Percentiles rank a stretch among this genome's conserved stretches.
phyloP scores from a whole-genome alignment of 176 grass and related monocot species.

The Rhynchospora breviuscula region DNA sequence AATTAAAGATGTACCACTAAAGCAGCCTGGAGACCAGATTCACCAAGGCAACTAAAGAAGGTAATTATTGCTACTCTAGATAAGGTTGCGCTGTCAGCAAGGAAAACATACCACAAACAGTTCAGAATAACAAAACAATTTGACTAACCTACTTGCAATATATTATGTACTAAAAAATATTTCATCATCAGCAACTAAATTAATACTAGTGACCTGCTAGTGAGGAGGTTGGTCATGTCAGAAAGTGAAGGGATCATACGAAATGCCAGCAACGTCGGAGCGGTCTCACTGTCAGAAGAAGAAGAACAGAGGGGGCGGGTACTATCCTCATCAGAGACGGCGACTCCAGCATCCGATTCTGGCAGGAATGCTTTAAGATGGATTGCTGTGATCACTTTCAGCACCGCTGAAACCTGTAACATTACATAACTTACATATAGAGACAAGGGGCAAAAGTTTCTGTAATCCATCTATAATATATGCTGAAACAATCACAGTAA shows the following conservation, averaged over 20 bases:
- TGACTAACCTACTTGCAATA: not conserved
- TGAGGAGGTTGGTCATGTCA: slow-evolving; percentile 62
- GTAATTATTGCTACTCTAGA: slow-evolving; percentile 54
- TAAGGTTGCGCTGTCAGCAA: slow-evolving; percentile 36
- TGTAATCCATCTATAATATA: not conserved
- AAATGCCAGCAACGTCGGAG: slow-evolving; percentile 31
- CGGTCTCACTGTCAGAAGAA: slow-evolving; percentile 33
- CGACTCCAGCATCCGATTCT: slow-evolving; percentile 30
- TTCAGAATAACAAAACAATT: not conserved
- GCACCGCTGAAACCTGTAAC: slow-evolving; percentile 32
- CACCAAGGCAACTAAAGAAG: slow-evolving; percentile 79
- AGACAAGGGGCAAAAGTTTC: not conserved
- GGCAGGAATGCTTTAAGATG: slow-evolving; percentile 62
- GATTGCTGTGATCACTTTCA: slow-evolving; percentile 35
- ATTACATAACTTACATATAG: not conserved
- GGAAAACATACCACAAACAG: not conserved
- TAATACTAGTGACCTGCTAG: slow-evolving; percentile 40
- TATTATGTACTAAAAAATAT: not conserved
- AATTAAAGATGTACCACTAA: slow-evolving; percentile 44
- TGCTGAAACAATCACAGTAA: not conserved
- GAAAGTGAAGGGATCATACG: slow-evolving; percentile 39
- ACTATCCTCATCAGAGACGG: slow-evolving; percentile 39
- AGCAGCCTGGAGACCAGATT: slow-evolving; percentile 66
- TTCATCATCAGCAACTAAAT: not conserved
- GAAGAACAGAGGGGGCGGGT: slow-evolving; percentile 37